Percentiles rank a stretch among this genome's conserved stretches.
Evolutionary conservation across 331 rosid species (phyloP).

Genomic region (Malus hybrid): DNA sequence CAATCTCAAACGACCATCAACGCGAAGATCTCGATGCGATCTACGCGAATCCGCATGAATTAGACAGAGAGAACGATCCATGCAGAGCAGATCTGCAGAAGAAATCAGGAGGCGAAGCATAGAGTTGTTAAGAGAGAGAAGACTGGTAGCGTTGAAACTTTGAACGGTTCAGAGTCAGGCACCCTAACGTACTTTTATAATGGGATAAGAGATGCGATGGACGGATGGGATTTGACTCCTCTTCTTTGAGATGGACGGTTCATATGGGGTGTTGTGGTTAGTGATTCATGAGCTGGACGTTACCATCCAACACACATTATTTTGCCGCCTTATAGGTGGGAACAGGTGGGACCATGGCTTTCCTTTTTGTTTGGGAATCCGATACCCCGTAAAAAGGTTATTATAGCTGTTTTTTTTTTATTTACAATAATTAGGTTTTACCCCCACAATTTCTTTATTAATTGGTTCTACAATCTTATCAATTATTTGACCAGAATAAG

Average conservation of each 20-base stretch:
- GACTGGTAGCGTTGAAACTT: neutral
- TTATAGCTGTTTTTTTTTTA: no score
- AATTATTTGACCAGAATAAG: no score
- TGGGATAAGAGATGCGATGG: neutral
- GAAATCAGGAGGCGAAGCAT: neutral
- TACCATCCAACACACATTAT: no score
- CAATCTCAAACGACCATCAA: neutral
- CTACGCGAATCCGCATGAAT: neutral
- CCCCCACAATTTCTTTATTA: no score
- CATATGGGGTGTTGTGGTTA: neutral
- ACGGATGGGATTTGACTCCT: neutral
- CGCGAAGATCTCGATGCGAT: conserved; percentile 20
- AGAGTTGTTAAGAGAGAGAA: neutral
- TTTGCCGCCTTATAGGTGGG: no score
- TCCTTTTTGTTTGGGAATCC: no score
- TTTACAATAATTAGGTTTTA: no score
- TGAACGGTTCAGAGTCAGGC: neutral
- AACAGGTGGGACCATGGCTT: no score
- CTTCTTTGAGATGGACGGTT: neutral
- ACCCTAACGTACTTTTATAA: neutral
- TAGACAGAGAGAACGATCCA: rapidly evolving
- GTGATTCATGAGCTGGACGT: no score
- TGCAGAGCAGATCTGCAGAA: conserved; percentile 6
- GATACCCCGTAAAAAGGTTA: no score
- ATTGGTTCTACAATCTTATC: no score